phyloP scores from a whole-genome alignment of 768 basidiomycete species.

The Leccinum pellstonianum region DNA sequence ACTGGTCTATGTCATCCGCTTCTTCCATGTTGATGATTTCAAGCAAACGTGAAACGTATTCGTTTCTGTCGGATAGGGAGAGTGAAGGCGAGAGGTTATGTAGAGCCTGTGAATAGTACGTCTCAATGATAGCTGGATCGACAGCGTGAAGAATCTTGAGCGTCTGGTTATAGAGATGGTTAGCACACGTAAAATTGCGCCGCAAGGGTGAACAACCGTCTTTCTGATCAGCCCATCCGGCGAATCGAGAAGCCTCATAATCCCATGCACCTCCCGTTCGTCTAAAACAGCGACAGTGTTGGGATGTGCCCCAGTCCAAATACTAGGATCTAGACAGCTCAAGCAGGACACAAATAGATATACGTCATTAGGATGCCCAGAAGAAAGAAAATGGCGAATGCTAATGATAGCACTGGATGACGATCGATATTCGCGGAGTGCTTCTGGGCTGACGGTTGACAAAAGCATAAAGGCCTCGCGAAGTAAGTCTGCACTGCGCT shows the following conservation, averaged over 20 bases:
- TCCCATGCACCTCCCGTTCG: conserved; percentile 68
- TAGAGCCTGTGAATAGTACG: conserved; percentile 49
- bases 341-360: conserved; percentile 70
- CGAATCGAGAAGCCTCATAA: conserved; percentile 68
- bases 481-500: conserved; percentile 30
- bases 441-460: conserved; percentile 22
- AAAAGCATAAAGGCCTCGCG: conserved; percentile 36
- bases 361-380: conserved; percentile 55
- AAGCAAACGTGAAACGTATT: conserved; percentile 47
- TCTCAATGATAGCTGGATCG: conserved; percentile 56
- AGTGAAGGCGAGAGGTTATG: conserved; percentile 36
- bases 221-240: conserved; percentile 56
- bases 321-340: conserved; percentile 49
- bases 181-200: not conserved
- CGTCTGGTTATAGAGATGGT: conserved; percentile 43
- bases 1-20: conserved; percentile 53
- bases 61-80: conserved; percentile 38
- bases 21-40: conserved; percentile 52
- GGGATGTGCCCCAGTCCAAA: conserved; percentile 68
- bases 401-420: conserved; percentile 36
- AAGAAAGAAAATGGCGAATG: conserved; percentile 59
- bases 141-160: conserved; percentile 55
- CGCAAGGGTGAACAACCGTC: conserved; percentile 43
- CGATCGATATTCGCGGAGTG: conserved; percentile 16
- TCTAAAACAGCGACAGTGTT: conserved; percentile 56